These are phyloP conservation scores for Phytophthora meadii DNA, from an alignment of 352 stramenopile genomes.

Conservation along the genomic window DNA sequence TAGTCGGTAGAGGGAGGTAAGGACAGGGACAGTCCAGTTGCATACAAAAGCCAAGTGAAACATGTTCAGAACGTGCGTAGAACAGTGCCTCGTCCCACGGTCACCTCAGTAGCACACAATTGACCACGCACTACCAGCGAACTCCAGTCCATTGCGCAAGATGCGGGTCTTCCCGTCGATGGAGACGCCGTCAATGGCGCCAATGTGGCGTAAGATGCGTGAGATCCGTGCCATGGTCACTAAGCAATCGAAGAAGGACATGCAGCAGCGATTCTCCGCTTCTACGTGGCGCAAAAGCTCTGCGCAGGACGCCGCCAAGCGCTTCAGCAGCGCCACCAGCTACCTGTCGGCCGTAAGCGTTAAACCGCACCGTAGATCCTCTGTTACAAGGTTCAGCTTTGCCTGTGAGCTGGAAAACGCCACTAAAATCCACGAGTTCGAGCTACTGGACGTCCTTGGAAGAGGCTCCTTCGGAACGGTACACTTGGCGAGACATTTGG, in stretches of 20 bases:
- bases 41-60: constrained; percentile 18
- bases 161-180: constrained; percentile 36
- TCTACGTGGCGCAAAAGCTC: constrained; percentile 33
- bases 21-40: neutral
- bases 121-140: neutral
- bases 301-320: constrained; percentile 23
- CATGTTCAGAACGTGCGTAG: constrained; percentile 22
- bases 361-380: constrained; percentile 21
- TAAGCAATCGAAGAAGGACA: constrained; percentile 21
- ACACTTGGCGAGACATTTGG: constrained; percentile 65
- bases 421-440: constrained; percentile 50
- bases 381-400: constrained; percentile 21
- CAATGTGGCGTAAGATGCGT: constrained; percentile 51
- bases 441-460: constrained; percentile 70
- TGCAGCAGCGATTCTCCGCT: constrained; percentile 42
- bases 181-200: constrained; percentile 40
- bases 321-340: constrained; percentile 29
- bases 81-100: constrained; percentile 12
- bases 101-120: neutral
- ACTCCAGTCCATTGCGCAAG: too few species aligned
- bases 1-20: constrained; percentile 15
- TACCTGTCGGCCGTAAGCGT: constrained; percentile 32
- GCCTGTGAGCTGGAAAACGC: constrained; percentile 36
- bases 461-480: constrained; percentile 77
- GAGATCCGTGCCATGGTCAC: constrained; percentile 43